These are phyloP conservation scores for Lathyrus aphaca DNA, from an alignment of 306 rosid genomes.

Conservation along the genomic window DNA sequence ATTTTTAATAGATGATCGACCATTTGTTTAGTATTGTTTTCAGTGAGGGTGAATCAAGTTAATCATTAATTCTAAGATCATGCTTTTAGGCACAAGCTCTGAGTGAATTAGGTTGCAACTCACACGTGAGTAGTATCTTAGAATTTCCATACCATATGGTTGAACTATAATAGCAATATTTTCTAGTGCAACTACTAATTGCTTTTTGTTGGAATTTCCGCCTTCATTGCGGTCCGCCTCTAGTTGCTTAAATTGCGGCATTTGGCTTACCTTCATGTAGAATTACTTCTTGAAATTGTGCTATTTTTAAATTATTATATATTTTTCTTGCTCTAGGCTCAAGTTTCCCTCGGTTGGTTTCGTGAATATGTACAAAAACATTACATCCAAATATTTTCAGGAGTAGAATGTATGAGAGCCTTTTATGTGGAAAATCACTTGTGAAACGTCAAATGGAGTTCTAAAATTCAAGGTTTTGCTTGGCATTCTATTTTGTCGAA, in stretches of 20 bases:
- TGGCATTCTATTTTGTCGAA: background rate
- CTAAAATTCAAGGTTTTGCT: background rate
- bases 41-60: background rate
- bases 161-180: background rate
- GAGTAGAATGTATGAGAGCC: background rate
- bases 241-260: too few relatives aligned
- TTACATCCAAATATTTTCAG: background rate
- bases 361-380: background rate
- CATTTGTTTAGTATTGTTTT: background rate
- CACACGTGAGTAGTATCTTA: background rate
- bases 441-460: background rate
- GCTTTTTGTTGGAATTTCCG: too few relatives aligned
- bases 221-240: too few relatives aligned
- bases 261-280: background rate
- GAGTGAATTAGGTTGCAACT: constrained; percentile 4
- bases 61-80: background rate
- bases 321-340: background rate
- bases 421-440: background rate
- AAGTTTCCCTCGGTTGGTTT: background rate
- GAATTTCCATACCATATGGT: background rate
- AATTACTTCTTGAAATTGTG: too few relatives aligned
- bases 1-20: background rate
- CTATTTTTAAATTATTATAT: too few relatives aligned
- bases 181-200: constrained; percentile 22
- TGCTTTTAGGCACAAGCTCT: background rate